These are phyloP conservation scores for Penicillium sp. DNA, from an alignment of 2,329 filamentous ascomycete species.

Conservation along the genomic window DNA sequence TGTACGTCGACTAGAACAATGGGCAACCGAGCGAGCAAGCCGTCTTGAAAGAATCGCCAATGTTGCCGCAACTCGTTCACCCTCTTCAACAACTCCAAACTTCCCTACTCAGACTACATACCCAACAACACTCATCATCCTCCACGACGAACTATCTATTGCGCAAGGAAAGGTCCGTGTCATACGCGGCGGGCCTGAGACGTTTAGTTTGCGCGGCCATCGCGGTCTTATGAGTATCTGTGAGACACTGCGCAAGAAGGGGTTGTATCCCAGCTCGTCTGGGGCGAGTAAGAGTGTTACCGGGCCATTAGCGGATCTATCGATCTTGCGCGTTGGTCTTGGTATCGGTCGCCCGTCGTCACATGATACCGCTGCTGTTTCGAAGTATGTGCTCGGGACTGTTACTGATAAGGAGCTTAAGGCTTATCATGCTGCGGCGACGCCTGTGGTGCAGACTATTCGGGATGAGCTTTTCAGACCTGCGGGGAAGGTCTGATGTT, in stretches of 20 bases:
- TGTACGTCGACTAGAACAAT: conserved; percentile 60
- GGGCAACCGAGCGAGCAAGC: conserved; percentile 22
- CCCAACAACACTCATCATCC: conserved; percentile 61
- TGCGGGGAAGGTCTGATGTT: conserved; percentile 1
- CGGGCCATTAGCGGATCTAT: conserved; percentile 25
- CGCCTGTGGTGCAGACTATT: conserved; percentile 54
- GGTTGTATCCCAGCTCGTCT: conserved; percentile 37
- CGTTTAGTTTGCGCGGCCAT: conserved; percentile 65
- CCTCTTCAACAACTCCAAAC: neutral
- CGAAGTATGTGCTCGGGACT: conserved; percentile 72
- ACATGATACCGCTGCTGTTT: conserved; percentile 68
- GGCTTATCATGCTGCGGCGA: conserved; percentile 51
- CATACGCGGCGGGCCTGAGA: conserved; percentile 56
- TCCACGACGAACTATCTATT: conserved; percentile 87
- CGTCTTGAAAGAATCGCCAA: conserved; percentile 1
- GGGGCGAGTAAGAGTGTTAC: neutral
- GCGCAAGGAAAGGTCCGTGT: conserved; percentile 66
- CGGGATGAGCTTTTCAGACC: conserved; percentile 46
- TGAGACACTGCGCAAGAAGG: conserved; percentile 50
- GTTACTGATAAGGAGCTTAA: conserved; percentile 57
- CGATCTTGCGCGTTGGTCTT: conserved; percentile 66
- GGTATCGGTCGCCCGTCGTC: conserved; percentile 78
- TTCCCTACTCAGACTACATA: neutral
- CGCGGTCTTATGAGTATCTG: conserved; percentile 72
- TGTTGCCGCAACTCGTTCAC: neutral